Base-by-base conservation (phyloP, 31 red algal genomes). In the Endocladia muricata region DNA sequence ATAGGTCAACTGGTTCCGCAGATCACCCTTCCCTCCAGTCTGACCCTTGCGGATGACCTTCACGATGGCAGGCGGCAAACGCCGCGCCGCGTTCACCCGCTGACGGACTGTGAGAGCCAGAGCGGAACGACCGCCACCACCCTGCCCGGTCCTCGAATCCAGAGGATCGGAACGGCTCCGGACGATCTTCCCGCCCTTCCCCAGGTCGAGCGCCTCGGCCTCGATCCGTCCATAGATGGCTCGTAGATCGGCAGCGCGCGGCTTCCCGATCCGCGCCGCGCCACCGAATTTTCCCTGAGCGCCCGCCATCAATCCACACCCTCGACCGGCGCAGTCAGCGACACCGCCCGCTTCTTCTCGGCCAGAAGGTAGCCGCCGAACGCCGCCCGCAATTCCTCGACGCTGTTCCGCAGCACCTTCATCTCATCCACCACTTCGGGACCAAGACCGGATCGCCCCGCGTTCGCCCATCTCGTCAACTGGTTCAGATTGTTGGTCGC, bases 141-240 rank as follows among this genome's bases (percentile, higher is more conserved):
- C 47, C 47, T 52, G 47, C n/a, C 13, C 47, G 47, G 13, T 13
- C n/a, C n/a, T 52, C 11, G 47, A 11, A 52, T 52, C 47, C 13
- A n/a, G 13, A 52, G 47, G 47, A 11, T 52, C 47, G 47, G 47
- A 11, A n/a, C 47, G 47, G n/a, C 47, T 52, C 13, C 47, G 47
- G n/a, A n/a, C 47, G 47, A 52, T 52, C 47, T 52, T 52, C 47
- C 47, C 47, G n/a, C 47, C 47, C 47, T 52, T 52, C 47, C 47
- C 47, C 47, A 52, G 47, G n/a, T 52, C 47, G 47, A 52, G 47
- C 47, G 47, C 47, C 13, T 52, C 47, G 47, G 47, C 47, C n/a
- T 52, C 47, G 47, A 52, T 52, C 47, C 47, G 47, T n/a, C 47
- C 47, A 52, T 52, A 52, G 47, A 52, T 52, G 47, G 47, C 47